Evolutionary conservation across 208 protist genomes (phyloP).

Genomic region (Leishmania mexicana): DNA sequence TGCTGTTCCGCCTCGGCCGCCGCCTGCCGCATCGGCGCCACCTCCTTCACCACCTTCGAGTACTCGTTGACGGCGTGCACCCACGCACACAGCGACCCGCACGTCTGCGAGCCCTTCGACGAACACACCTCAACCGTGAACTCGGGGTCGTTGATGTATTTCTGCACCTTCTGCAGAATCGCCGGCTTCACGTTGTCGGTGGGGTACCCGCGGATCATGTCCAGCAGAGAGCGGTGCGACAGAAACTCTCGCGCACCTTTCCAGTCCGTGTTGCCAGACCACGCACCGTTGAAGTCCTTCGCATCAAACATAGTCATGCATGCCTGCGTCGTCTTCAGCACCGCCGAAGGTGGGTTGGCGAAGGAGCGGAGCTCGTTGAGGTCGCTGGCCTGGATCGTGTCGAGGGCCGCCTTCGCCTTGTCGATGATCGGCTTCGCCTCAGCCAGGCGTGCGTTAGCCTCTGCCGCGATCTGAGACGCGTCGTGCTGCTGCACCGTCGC

Average conservation of each 20-base stretch:
- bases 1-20: constrained; percentile 91
- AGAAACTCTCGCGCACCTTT: constrained; percentile 93
- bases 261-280: constrained; percentile 91
- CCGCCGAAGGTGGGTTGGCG: constrained; percentile 93
- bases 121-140: constrained; percentile 95
- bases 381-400: constrained; percentile 94
- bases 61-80: constrained; percentile 96
- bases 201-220: constrained; percentile 94
- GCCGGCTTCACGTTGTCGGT: constrained; percentile 95
- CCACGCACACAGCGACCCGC: constrained; percentile 96
- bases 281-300: constrained; percentile 86
- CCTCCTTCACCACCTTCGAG: constrained; percentile 95
- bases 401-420: constrained; percentile 91
- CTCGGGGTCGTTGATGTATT: constrained; percentile 95
- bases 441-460: constrained; percentile 92
- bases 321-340: constrained; percentile 95
- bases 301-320: constrained; percentile 97
- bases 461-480: constrained; percentile 84
- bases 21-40: constrained; percentile 94
- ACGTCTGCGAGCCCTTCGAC: constrained; percentile 93
- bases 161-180: constrained; percentile 91
- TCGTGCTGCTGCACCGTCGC: constrained; percentile 87
- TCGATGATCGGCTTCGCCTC: constrained; percentile 95
- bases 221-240: constrained; percentile 92
- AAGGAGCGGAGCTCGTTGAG: constrained; percentile 96